Conservation (phyloP, 1,284 basidiomycete species). For the Boletus sp. region DNA sequence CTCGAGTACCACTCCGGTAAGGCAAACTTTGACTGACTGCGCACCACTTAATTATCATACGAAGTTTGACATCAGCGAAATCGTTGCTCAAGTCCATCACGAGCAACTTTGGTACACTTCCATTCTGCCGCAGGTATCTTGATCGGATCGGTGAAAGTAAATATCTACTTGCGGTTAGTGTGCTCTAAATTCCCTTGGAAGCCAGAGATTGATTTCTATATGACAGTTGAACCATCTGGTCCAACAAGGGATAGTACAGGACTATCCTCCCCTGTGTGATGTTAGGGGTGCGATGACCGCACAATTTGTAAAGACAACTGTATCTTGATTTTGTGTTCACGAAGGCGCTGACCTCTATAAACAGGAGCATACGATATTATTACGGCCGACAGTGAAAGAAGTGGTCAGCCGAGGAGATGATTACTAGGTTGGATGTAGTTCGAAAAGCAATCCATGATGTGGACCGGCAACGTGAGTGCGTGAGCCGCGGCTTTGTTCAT, state of each 20-base stretch:
- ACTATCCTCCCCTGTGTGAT: slow-evolving; percentile 94
- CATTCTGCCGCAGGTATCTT: slow-evolving; percentile 94
- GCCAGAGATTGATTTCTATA: neutral
- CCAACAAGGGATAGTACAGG: slow-evolving; percentile 81
- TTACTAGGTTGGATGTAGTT: slow-evolving; percentile 48
- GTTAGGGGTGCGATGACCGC: slow-evolving; percentile 83
- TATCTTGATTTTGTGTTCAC: neutral
- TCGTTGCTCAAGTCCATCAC: slow-evolving; percentile 86
- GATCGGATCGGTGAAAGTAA: slow-evolving; percentile 93
- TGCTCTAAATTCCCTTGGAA: neutral
- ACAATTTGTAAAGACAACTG: slow-evolving; percentile 70
- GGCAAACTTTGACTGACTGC: slow-evolving; percentile 15
- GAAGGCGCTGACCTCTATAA: slow-evolving; percentile 7
- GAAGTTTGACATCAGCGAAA: slow-evolving; percentile 81
- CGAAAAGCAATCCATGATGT: neutral
- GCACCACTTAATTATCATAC: slow-evolving; percentile 7
- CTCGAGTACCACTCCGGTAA: slow-evolving; percentile 68
- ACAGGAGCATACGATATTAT: slow-evolving; percentile 89
- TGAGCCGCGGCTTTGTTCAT: neutral
- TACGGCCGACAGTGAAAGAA: slow-evolving; percentile 91
- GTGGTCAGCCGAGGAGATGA: slow-evolving; percentile 93
- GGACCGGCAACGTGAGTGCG: neutral
- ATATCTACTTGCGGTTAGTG: slow-evolving; percentile 84
- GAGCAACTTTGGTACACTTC: slow-evolving; percentile 91
- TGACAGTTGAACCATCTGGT: slow-evolving; percentile 86